A percentile compares a stretch with the other conserved stretches of the same genome.
Conservation (phyloP, 139 green algal species). For the Zygnema circumcarinatum region DNA sequence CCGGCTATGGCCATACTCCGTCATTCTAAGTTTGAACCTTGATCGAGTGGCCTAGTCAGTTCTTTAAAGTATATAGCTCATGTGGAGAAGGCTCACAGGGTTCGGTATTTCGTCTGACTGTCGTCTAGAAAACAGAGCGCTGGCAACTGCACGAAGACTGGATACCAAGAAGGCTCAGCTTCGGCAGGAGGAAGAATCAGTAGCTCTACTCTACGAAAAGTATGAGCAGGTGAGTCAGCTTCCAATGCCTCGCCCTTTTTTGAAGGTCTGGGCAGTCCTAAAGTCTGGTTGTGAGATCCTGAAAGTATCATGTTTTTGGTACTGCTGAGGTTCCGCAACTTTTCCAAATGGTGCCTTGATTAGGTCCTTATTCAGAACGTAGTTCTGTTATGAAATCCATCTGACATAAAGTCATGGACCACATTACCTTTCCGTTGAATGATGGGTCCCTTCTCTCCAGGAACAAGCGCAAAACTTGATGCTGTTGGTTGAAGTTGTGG, state of each 20-base stretch:
- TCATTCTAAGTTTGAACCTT: too few relatives aligned
- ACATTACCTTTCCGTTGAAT: not conserved
- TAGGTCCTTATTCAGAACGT: not conserved
- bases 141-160: not conserved
- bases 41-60: too few relatives aligned
- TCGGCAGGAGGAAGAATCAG: not conserved
- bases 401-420: not conserved
- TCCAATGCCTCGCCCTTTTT: too few relatives aligned
- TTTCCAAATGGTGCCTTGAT: not conserved
- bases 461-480: not conserved
- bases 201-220: not conserved
- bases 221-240: constrained; percentile 1
- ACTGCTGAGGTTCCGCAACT: too few relatives aligned
- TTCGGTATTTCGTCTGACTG: too few relatives aligned
- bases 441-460: not conserved
- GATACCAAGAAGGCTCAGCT: not conserved
- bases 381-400: not conserved
- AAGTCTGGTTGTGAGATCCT: too few relatives aligned
- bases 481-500: not conserved
- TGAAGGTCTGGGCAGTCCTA: too few relatives aligned
- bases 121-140: not conserved
- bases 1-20: not conserved
- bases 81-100: too few relatives aligned
- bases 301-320: too few relatives aligned
- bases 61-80: too few relatives aligned